phyloP scores from a whole-genome alignment of 495 filamentous ascomycete genomes.

The Cryomyces minteri region DNA sequence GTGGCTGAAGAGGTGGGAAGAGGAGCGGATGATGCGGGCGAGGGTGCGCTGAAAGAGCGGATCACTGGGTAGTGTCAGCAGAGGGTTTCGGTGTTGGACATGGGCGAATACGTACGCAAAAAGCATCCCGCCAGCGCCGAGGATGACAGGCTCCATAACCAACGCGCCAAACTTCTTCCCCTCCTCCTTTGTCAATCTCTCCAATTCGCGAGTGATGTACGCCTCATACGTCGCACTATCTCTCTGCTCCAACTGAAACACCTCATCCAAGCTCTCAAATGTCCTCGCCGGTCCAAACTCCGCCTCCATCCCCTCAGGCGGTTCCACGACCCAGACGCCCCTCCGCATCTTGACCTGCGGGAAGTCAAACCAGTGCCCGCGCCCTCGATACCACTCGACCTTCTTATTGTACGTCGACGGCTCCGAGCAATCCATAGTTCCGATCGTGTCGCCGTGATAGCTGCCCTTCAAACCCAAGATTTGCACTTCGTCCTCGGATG shows the following conservation, averaged over 20 bases:
- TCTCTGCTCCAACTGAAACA: slow-evolving; percentile 42
- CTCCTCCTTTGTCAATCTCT: slow-evolving; percentile 27
- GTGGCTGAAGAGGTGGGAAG: slow-evolving; percentile 28
- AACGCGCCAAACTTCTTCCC: slow-evolving; percentile 53
- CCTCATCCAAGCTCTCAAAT: slow-evolving; percentile 31
- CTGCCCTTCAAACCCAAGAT: slow-evolving; percentile 55
- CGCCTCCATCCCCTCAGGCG: slow-evolving; percentile 27
- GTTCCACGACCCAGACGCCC: slow-evolving; percentile 42
- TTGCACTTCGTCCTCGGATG: slow-evolving; percentile 26
- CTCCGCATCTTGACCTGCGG: slow-evolving; percentile 43
- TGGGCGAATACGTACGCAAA: slow-evolving; percentile 35
- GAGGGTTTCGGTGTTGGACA: background rate
- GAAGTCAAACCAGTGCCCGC: slow-evolving; percentile 60
- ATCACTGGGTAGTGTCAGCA: slow-evolving; percentile 29
- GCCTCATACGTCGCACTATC: slow-evolving; percentile 30
- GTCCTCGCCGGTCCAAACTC: slow-evolving; percentile 26
- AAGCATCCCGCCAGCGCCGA: slow-evolving; percentile 64
- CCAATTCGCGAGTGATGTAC: slow-evolving; percentile 35
- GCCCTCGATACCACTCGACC: slow-evolving; percentile 61
- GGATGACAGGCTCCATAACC: slow-evolving; percentile 54
- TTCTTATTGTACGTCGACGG: slow-evolving; percentile 54
- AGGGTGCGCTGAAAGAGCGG: slow-evolving; percentile 59
- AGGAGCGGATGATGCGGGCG: slow-evolving; percentile 38
- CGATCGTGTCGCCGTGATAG: slow-evolving; percentile 71
- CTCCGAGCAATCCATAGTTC: slow-evolving; percentile 62